These are phyloP conservation scores for Exophiala bonariae DNA, from an alignment of 2,329 filamentous ascomycete genomes.

Conservation along the genomic window DNA sequence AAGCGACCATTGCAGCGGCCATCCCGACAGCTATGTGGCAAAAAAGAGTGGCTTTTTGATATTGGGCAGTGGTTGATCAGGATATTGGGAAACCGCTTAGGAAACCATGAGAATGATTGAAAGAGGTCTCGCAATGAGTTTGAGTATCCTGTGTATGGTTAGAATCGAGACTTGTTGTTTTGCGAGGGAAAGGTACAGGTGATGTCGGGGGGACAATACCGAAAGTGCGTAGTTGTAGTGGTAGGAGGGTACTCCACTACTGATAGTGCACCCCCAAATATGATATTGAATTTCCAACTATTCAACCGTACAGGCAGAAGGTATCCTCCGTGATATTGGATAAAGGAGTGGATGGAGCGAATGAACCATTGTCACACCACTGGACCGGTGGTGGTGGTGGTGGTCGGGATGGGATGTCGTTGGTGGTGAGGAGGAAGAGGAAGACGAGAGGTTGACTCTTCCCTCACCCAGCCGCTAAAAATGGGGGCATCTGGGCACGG, in stretches of 20 bases:
- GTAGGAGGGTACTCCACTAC: too few species aligned
- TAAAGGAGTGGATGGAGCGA: slow-evolving; percentile 12
- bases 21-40: slow-evolving; percentile 14
- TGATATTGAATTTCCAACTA: slow-evolving; percentile 3
- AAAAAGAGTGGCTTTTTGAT: slow-evolving; percentile 22
- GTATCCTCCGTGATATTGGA: slow-evolving; percentile 9
- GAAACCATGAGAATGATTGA: slow-evolving; percentile 17
- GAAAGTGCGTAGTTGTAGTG: slow-evolving; percentile 9
- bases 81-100: slow-evolving; percentile 11
- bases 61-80: slow-evolving; percentile 12
- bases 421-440: slow-evolving; percentile 1
- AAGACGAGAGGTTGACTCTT: slow-evolving; percentile 13
- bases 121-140: slow-evolving; percentile 8
- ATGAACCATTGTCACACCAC: slow-evolving; percentile 20
- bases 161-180: slow-evolving; percentile 9
- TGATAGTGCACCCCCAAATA: neutral
- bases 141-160: slow-evolving; percentile 10
- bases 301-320: neutral
- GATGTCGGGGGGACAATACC: slow-evolving; percentile 9
- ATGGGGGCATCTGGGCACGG: slow-evolving; percentile 14
- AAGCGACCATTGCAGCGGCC: slow-evolving; percentile 15
- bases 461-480: slow-evolving; percentile 20
- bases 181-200: neutral
- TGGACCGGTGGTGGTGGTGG: slow-evolving; percentile 3
- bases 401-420: slow-evolving; percentile 3